phyloP scores from a whole-genome alignment of 331 rosid species.

The Rhamnella rubrinervis region DNA sequence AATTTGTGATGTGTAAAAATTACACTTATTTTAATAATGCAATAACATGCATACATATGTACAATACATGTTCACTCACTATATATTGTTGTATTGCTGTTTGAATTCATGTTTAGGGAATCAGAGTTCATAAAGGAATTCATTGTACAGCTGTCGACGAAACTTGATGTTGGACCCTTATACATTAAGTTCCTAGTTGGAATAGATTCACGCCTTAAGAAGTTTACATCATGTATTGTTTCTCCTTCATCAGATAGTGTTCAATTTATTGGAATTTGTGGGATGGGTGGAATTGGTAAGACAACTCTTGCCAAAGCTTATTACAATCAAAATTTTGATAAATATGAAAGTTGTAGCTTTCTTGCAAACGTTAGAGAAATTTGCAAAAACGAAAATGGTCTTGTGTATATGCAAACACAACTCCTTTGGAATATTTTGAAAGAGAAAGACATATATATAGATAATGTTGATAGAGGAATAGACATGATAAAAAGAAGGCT shows the following conservation, averaged over 20 bases:
- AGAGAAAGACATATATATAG: not conserved
- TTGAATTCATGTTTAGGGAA: not conserved
- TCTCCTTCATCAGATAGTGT: not conserved
- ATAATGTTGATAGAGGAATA: not conserved
- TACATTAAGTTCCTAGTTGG: not conserved
- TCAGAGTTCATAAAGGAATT: not conserved
- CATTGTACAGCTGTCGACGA: not conserved
- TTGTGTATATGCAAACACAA: not conserved
- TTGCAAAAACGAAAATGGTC: too few species aligned
- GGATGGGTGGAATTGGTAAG: slow-evolving; percentile 11
- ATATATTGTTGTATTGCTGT: not conserved
- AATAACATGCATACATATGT: too few species aligned
- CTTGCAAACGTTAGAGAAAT: not conserved
- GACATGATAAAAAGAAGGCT: not conserved
- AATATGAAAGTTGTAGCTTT: not conserved
- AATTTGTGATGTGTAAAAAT: too few species aligned
- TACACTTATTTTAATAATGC: too few species aligned
- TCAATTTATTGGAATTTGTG: not conserved
- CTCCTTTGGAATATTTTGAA: not conserved
- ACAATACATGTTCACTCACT: not conserved
- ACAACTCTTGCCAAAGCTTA: slow-evolving; percentile 4
- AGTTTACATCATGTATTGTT: not conserved
- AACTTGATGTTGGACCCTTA: not conserved
- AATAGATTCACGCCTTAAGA: not conserved
- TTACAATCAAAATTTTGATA: not conserved